phyloP scores from a whole-genome alignment of 176 grass and related monocot genomes.

The Saccharum spontaneum region DNA sequence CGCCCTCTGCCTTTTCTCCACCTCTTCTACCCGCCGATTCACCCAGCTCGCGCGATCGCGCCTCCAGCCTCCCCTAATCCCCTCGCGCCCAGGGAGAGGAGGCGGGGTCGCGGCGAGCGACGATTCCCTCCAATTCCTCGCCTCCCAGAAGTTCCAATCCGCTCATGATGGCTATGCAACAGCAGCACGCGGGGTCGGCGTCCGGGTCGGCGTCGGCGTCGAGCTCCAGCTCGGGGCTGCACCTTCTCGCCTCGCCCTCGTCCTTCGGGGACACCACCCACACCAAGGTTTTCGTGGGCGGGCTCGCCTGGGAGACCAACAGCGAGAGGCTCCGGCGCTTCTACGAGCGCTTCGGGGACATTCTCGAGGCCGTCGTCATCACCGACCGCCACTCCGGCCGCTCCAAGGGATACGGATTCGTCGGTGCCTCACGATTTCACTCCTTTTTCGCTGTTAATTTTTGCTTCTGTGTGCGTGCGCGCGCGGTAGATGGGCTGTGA shows the following conservation, averaged over 20 bases:
- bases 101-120: constrained; percentile 20
- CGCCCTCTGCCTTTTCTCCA: constrained; percentile 14
- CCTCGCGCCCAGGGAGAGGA: constrained; percentile 2
- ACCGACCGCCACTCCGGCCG: constrained; percentile 85
- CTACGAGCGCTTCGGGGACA: constrained; percentile 85
- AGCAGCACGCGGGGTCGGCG: constrained; percentile 66
- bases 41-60: not conserved
- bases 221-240: constrained; percentile 94
- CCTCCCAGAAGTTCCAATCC: constrained; percentile 7
- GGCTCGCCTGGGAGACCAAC: constrained; percentile 96
- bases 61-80: constrained; percentile 5
- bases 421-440: constrained; percentile 44
- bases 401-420: constrained; percentile 97
- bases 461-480: not conserved
- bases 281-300: constrained; percentile 97
- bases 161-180: constrained; percentile 40
- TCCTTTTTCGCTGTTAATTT: not conserved
- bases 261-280: constrained; percentile 91
- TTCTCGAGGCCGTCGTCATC: constrained; percentile 96
- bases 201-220: constrained; percentile 92
- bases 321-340: constrained; percentile 75
- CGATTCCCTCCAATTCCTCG: not conserved
- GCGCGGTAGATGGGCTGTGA: not conserved
- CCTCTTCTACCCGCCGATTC: constrained; percentile 30
- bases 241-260: constrained; percentile 64